Base-by-base conservation (phyloP, 1,284 basidiomycete genomes). In the Cryptococcus sp. region DNA sequence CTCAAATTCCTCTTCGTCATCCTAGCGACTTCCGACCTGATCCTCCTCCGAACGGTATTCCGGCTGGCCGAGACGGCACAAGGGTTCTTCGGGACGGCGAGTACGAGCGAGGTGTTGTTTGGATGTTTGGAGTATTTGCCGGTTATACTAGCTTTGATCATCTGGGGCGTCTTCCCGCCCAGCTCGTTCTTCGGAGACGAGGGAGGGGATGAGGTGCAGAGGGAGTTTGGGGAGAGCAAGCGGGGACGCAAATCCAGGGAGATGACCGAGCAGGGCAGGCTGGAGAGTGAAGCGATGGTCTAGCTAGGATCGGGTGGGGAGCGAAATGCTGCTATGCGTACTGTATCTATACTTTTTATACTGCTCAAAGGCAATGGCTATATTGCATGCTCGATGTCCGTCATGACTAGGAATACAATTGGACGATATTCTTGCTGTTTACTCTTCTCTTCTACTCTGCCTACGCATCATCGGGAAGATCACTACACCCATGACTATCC, bases 11-110 rank as follows among this genome's bases (percentile, higher is more conserved):
- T 70, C n/a, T 55, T 47, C 44, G 40, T 60, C 32, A 56, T 69
- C 28, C 42, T 73, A 7, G 46, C 52, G 22, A 63, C 71, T 3
- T 60, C 65, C 2, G 37, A 62, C 1, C 54, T 74, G 38, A 60
- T 75, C 42, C 62, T 72, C 23, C 53, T 73, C 2, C 59, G 74
- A 6, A 76, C 74, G 1, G 52, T 69, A 1, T 76, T 68, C 55
- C 64, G 75, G 40, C 59, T 75, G 18, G 73, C 73, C 12, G 75
- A 75, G 52, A 72, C 73, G 19, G 73, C 66, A 11, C 64, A 74
- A 51, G 70, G 74, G 23, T 62, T 72, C 39, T 71, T 71, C 48
- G 67, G 68, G 2, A 51, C 41, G 16, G 72, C 72, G 0, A 60
- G 62, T n/a, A 65, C 64, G 35, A 44, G 54, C 35, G 71, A 75